phyloP scores from a whole-genome alignment of 176 grass and related monocot species.

The Cocos nucifera region DNA sequence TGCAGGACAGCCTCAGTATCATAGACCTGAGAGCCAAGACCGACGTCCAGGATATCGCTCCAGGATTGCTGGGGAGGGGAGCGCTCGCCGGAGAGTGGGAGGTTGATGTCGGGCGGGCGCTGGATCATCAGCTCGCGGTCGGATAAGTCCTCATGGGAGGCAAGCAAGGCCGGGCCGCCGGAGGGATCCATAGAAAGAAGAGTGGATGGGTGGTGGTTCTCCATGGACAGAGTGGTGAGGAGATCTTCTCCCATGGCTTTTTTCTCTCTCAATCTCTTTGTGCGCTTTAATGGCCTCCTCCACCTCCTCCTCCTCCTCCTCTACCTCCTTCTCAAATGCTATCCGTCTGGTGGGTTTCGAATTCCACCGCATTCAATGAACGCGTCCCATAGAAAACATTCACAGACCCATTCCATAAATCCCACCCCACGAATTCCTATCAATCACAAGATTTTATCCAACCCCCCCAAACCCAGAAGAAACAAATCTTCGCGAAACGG shows the following conservation, averaged over 20 bases:
- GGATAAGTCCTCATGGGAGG: slow-evolving; percentile 28
- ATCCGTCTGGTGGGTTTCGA: slow-evolving; percentile 80
- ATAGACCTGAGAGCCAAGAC: slow-evolving; percentile 63
- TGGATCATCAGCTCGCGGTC: slow-evolving; percentile 33
- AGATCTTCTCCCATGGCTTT: slow-evolving; percentile 82
- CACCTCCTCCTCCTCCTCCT: slow-evolving; percentile 28
- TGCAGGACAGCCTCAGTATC: slow-evolving; percentile 41
- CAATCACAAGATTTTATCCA: background rate
- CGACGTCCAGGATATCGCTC: slow-evolving; percentile 64
- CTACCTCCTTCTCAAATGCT: slow-evolving; percentile 26
- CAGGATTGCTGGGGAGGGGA: slow-evolving; percentile 16
- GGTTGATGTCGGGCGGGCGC: slow-evolving; percentile 87
- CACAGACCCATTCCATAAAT: slow-evolving; percentile 75
- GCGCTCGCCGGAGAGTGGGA: slow-evolving; percentile 35
- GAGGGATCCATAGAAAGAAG: slow-evolving; percentile 94
- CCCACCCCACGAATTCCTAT: slow-evolving; percentile 53
- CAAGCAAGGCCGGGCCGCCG: slow-evolving; percentile 29
- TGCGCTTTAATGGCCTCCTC: slow-evolving; percentile 3
- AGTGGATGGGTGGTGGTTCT: slow-evolving; percentile 90
- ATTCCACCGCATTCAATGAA: slow-evolving; percentile 96
- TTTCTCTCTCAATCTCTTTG: background rate
- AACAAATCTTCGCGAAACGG: background rate
- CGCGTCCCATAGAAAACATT: slow-evolving; percentile 82
- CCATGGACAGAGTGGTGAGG: slow-evolving; percentile 86
- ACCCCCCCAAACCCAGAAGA: slow-evolving; percentile 1